Evolutionary conservation across 192 early-diverging fungal species (phyloP).

Genomic region (Geranomyces variabilis): DNA sequence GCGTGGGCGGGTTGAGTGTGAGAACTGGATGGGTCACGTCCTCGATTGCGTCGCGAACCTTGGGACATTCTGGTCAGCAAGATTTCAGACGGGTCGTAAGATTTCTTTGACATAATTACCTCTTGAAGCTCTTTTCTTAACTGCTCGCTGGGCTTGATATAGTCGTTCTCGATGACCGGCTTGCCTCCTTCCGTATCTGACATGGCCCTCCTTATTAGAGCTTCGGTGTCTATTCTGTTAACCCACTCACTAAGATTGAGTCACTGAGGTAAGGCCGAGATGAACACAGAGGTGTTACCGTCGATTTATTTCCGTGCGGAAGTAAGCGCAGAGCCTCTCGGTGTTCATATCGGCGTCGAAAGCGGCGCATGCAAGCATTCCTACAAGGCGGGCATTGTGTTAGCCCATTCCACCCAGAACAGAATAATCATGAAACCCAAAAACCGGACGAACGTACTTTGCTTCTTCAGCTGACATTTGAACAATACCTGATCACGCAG

Average conservation of each 20-base stretch:
- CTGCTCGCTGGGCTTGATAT: conserved; percentile 26
- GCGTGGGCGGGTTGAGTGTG: conserved; percentile 33
- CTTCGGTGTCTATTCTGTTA: conserved; percentile 43
- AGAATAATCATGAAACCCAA: too few relatives aligned
- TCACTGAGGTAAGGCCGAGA: background rate
- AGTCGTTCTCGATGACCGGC: conserved; percentile 13
- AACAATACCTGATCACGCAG: conserved; percentile 40
- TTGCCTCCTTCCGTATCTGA: conserved; percentile 42
- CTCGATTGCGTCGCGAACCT: conserved; percentile 49
- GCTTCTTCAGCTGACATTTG: conserved; percentile 36
- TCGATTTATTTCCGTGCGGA: conserved; percentile 45
- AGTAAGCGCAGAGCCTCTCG: conserved; percentile 39
- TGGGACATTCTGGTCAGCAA: background rate
- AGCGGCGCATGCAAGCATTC: conserved; percentile 7
- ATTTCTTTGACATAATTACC: conserved; percentile 20
- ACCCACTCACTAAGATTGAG: background rate
- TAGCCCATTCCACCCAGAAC: too few relatives aligned
- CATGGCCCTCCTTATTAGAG: conserved; percentile 34
- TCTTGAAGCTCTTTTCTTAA: conserved; percentile 47
- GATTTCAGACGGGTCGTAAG: too few relatives aligned
- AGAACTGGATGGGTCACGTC: conserved; percentile 42
- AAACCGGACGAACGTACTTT: too few relatives aligned
- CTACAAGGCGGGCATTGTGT: background rate
- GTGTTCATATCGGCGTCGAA: conserved; percentile 37
- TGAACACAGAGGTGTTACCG: conserved; percentile 23